A percentile compares a stretch with the other conserved stretches of the same genome.
phyloP scores from a whole-genome alignment of 169 alveolate species.

The Plasmodium vivax region DNA sequence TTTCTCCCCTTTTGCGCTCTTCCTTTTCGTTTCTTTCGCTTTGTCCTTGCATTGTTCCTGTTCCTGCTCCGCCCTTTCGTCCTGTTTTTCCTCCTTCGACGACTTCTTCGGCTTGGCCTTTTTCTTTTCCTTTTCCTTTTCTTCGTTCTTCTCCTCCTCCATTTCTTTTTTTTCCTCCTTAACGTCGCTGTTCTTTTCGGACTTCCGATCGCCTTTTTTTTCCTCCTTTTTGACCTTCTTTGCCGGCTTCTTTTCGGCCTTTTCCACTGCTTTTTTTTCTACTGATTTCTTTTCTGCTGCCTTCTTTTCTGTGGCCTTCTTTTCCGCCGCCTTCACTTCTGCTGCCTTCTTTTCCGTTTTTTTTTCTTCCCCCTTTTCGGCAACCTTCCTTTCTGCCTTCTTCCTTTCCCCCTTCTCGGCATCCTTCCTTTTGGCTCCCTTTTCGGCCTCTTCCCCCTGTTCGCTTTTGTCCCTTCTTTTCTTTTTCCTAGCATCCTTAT shows the following conservation, averaged over 20 bases:
- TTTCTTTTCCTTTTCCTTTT: neutral
- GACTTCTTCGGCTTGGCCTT: neutral
- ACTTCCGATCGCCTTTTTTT: no score
- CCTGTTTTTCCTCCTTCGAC: slow-evolving; percentile 1
- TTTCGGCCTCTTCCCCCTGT: neutral
- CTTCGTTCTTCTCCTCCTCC: neutral
- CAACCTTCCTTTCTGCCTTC: neutral
- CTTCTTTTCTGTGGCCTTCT: neutral
- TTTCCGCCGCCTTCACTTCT: neutral
- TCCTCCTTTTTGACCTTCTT: neutral
- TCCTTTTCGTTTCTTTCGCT: neutral
- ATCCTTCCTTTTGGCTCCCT: neutral
- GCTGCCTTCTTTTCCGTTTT: neutral
- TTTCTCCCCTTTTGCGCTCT: neutral
- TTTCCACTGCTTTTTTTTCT: neutral
- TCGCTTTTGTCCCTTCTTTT: neutral
- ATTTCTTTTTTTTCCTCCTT: neutral
- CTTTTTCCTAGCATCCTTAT: neutral
- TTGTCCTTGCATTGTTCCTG: neutral
- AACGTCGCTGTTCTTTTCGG: no score
- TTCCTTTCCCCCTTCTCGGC: neutral
- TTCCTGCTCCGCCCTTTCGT: neutral
- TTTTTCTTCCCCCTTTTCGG: no score
- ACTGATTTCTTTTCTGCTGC: neutral
- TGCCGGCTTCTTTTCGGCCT: neutral